These are phyloP conservation scores for Yamadazyma friedrichii DNA, from an alignment of 1,139 yeast genomes.

Conservation along the genomic window DNA sequence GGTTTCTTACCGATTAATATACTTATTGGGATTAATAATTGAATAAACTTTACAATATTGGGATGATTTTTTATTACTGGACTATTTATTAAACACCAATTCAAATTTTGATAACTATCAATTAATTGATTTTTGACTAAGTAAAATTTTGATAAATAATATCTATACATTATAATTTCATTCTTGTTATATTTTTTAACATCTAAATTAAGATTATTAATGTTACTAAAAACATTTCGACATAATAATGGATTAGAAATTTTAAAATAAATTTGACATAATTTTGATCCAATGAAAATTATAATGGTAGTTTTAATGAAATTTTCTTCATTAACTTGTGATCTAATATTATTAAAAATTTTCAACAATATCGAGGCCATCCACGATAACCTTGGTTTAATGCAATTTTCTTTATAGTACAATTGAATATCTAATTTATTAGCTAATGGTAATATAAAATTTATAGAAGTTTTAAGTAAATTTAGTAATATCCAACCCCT, in stretches of 20 bases:
- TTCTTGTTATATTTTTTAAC: conserved; percentile 35
- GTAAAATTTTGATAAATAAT: conserved; percentile 64
- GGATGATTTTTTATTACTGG: conserved; percentile 25
- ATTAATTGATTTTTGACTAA: conserved; percentile 57
- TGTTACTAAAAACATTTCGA: conserved; percentile 72
- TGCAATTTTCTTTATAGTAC: conserved; percentile 38
- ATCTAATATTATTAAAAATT: conserved; percentile 62
- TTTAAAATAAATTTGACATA: conserved; percentile 64
- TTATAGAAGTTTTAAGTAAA: conserved; percentile 41
- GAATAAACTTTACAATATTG: conserved; percentile 41
- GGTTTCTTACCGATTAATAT: conserved; percentile 54
- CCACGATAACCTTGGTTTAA: conserved; percentile 50
- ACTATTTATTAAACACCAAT: conserved; percentile 58
- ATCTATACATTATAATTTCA: conserved; percentile 58
- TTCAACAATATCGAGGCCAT: conserved; percentile 59
- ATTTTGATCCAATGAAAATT: conserved; percentile 52
- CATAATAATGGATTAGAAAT: conserved; percentile 67
- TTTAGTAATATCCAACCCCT: conserved; percentile 50
- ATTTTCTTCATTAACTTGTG: conserved; percentile 45
- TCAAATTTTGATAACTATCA: conserved; percentile 56
- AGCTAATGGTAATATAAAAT: conserved; percentile 49
- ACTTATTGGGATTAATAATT: conserved; percentile 57
- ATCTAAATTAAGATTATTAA: conserved; percentile 55
- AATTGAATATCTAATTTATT: conserved; percentile 48
- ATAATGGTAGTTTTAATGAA: conserved; percentile 51